phyloP scores from a whole-genome alignment of 202 grass and related monocot species.

The Zizania palustris region DNA sequence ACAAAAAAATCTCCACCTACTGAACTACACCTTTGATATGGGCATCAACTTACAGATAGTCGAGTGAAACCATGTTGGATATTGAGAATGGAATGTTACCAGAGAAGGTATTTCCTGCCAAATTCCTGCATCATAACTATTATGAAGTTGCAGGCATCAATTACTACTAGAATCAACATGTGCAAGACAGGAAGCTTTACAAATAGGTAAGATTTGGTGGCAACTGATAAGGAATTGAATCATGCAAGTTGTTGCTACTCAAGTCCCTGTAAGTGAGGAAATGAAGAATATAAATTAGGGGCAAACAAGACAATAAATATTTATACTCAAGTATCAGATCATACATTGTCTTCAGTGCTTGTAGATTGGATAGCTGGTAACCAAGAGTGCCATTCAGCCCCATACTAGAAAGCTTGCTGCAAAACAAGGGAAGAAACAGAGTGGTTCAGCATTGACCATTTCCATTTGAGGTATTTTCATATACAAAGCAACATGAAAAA shows the following conservation, averaged over 20 bases:
- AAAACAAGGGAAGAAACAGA: constrained; percentile 36
- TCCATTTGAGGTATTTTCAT: neutral
- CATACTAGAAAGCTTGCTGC: constrained; percentile 81
- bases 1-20: neutral
- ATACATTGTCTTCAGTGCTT: constrained; percentile 80
- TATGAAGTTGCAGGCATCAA: constrained; percentile 35
- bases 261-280: constrained; percentile 73
- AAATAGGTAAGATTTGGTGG: constrained; percentile 81
- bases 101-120: constrained; percentile 75
- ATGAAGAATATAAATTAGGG: constrained; percentile 20
- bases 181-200: constrained; percentile 55
- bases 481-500: neutral
- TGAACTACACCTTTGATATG: constrained; percentile 4
- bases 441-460: constrained; percentile 3
- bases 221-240: constrained; percentile 82
- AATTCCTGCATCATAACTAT: constrained; percentile 58
- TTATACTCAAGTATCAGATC: constrained; percentile 36
- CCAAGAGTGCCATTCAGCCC: constrained; percentile 81
- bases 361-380: constrained; percentile 69
- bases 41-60: constrained; percentile 75
- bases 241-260: constrained; percentile 76
- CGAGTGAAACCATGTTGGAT: constrained; percentile 70
- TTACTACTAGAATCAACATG: constrained; percentile 33
- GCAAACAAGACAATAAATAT: constrained; percentile 34
- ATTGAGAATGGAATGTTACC: constrained; percentile 82